Percentiles rank a stretch among this genome's conserved stretches.
Conservation (phyloP, 1,139 yeast species). For the Scheffersomyces quercinus region DNA sequence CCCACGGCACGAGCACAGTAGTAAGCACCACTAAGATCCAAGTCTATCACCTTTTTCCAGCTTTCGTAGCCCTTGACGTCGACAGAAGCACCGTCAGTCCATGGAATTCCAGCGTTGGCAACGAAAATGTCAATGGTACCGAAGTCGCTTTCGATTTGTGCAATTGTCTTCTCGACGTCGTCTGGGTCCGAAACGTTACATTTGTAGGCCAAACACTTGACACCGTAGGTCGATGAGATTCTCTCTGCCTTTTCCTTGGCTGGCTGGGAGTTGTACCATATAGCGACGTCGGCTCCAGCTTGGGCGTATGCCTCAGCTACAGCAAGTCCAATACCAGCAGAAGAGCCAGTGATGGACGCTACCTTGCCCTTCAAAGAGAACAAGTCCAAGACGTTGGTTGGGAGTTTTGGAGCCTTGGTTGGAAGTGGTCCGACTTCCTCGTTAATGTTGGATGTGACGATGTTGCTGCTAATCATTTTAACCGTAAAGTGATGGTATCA, state of each 20-base stretch:
- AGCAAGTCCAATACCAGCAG: conserved; percentile 82
- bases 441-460: conserved; percentile 10
- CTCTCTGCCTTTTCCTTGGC: conserved; percentile 59
- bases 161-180: conserved; percentile 57
- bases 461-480: background rate
- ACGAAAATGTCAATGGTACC: conserved; percentile 79
- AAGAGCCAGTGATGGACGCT: conserved; percentile 86
- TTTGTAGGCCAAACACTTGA: conserved; percentile 69
- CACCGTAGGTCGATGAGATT: conserved; percentile 62
- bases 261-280: conserved; percentile 75
- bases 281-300: conserved; percentile 88
- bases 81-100: conserved; percentile 55
- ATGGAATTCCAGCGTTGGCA: conserved; percentile 90
- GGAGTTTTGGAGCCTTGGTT: conserved; percentile 20
- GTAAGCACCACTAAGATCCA: conserved; percentile 24
- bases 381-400: conserved; percentile 42
- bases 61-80: conserved; percentile 21
- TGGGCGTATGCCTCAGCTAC: conserved; percentile 87
- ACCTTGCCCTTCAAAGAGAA: conserved; percentile 79
- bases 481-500: background rate
- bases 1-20: conserved; percentile 60
- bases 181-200: conserved; percentile 64
- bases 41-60: conserved; percentile 20
- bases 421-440: conserved; percentile 20
- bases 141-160: conserved; percentile 66